Base-by-base conservation (phyloP, 345 rosid genomes). In the Salix viminalis region DNA sequence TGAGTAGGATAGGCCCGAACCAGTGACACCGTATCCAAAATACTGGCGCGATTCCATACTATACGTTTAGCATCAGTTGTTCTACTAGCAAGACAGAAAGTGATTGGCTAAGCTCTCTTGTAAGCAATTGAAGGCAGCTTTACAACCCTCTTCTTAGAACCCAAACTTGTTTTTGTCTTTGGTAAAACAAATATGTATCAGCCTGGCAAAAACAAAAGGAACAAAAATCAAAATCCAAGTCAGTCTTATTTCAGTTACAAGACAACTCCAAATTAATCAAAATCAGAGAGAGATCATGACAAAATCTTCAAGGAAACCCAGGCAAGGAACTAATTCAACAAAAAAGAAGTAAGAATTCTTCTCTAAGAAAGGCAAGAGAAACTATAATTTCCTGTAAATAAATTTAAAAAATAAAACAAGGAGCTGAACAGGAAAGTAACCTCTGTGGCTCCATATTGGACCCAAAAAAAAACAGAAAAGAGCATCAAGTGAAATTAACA, bases 11-110 rank as follows among this genome's bases (percentile, higher is more conserved):
- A 86, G 37, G 67, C 81, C 87, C 0, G 85, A 82, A 76, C 85
- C 85, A 77, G 90, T 76, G n/a, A 76, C 75, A 76, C 86, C 46
- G 34, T 66, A 81, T 39, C 84, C 71, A 65, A 84, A 84, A 71
- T 83, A 24, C 74, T 80, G 87, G 48, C 76, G 89, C 4, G 84
- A 79, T 37, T 86, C 92, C 92, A 89, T 91, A 52, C 76, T 82
- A 80, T 30, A 78, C 23, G 18, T 3, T 72, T 24, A 69, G 79
- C 86, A 85, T 85, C 77, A 70, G 79, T 77, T 78, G 66, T 64
- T 68, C 77, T 56, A 66, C 19, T 15, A 41, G 65, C 26, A 28
- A 18, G 24, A 32, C 69, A 78, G 77, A 44, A 73, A 37, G 11
- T 16, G 39, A 28, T 58, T 48, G 21, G 41, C 24, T 41, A 23